Evolutionary conservation across 352 stramenopile genomes (phyloP), one percentile per base, ranked within the genome.

Genomic region (Phytopythium cucurbitacearum): DNA sequence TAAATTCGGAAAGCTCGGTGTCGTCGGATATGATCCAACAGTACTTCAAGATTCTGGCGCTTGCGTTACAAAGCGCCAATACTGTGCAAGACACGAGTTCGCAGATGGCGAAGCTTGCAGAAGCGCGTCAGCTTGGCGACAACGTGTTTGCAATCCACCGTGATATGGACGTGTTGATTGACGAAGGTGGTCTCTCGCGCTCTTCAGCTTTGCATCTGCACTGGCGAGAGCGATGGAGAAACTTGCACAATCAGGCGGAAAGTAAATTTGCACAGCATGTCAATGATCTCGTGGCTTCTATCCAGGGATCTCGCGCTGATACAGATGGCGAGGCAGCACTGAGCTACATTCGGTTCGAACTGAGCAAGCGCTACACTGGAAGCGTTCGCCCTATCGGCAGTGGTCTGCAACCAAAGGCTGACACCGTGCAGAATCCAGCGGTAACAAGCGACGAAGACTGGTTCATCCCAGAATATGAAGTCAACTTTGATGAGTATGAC

Each of bases 381-480:
- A 28, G 2, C 21, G 21, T 28, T 28, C 21, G 21, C 21, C 21
- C 21, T 2, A 28, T 28, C 2, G 2, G 21, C 21, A 28, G 21
- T 28, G 21, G 21, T 28, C 21, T 28, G 21, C 21, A 28, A 28
- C 21, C 21, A 28, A 28, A 28, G 21, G 21, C 21, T 28, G 21
- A 28, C 21, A 2, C 21, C 21, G 21, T 28, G 21, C 21, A 28
- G 21, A 28, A 28, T 39, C 21, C 35, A 5, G 5, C 52, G 21
- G 21, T 57, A 62, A n/a, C 36, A 21, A 52, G 10, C 2, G 48
- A 60, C 10, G 36, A 6, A 1, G 48, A 56, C 21, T 67, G 60
- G 60, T 67, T 67, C 39, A 67, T 67, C 21, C 55, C 60, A 32
- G 40, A 43, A 6, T 60, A 60, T 13, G 56, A 67, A 51, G 60